A percentile compares a stretch with the other conserved stretches of the same genome.
Evolutionary conservation across 352 stramenopile genomes (phyloP).

Genomic region (Pythium phragmitis): DNA sequence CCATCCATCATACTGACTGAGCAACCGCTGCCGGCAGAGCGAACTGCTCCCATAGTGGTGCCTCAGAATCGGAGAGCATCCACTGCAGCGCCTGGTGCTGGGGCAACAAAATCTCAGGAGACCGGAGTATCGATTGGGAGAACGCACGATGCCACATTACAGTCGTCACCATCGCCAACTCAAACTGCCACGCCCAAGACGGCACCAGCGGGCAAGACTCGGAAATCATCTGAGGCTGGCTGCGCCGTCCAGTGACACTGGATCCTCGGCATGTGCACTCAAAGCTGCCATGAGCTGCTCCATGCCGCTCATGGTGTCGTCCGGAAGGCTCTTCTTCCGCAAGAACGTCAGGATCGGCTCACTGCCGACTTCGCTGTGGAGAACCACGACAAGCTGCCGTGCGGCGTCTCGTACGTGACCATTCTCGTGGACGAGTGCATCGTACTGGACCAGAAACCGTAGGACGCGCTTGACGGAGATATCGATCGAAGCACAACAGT

Average conservation of each 20-base stretch:
- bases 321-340: slow-evolving; percentile 13
- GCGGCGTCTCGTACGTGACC: slow-evolving; percentile 40
- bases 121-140: background rate
- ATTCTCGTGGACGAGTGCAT: slow-evolving; percentile 39
- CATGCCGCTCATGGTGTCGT: background rate
- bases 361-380: slow-evolving; percentile 38
- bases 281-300: slow-evolving; percentile 15
- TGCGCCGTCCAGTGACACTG: slow-evolving; percentile 23
- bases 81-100: background rate
- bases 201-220: slow-evolving; percentile 7
- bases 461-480: slow-evolving; percentile 42
- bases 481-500: slow-evolving; percentile 50
- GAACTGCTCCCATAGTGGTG: background rate
- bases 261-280: background rate
- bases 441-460: slow-evolving; percentile 30
- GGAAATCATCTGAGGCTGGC: slow-evolving; percentile 15
- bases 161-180: background rate
- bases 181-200: slow-evolving; percentile 12
- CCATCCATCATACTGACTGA: background rate
- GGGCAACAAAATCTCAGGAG: background rate
- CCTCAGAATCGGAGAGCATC: background rate
- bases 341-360: slow-evolving; percentile 25
- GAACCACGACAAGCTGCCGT: slow-evolving; percentile 35
- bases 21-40: background rate
- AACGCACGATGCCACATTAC: background rate